Conservation (phyloP, 2,329 filamentous ascomycete species). For the Dactylonectria macrodidyma region DNA sequence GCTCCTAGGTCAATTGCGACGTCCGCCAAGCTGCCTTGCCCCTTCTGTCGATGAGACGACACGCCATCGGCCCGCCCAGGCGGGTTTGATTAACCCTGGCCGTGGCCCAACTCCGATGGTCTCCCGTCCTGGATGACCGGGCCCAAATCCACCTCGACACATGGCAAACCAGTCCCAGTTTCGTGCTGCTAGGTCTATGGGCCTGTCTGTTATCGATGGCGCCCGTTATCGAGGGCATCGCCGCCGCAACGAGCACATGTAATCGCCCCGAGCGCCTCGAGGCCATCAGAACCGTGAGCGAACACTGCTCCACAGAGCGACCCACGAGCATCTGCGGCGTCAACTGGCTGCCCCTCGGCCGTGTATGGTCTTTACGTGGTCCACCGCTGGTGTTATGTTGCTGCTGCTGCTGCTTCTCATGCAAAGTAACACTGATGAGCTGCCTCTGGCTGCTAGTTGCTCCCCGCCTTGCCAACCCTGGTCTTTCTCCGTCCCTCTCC, state of each 20-base stretch:
- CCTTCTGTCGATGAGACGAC: slow-evolving; percentile 30
- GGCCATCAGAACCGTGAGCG: not conserved
- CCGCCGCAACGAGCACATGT: slow-evolving; percentile 8
- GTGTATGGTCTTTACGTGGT: slow-evolving; percentile 27
- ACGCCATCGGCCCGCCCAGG: slow-evolving; percentile 36
- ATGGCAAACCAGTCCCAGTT: slow-evolving; percentile 33
- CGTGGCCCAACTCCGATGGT: slow-evolving; percentile 33
- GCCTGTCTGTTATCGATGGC: too few species aligned
- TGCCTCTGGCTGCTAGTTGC: slow-evolving; percentile 33
- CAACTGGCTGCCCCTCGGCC: slow-evolving; percentile 26
- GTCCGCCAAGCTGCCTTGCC: slow-evolving; percentile 29
- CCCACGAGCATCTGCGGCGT: slow-evolving; percentile 28
- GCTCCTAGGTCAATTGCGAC: slow-evolving; percentile 24
- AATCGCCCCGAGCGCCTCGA: slow-evolving; percentile 20
- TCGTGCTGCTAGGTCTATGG: slow-evolving; percentile 11
- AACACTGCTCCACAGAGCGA: slow-evolving; percentile 22
- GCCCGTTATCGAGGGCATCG: slow-evolving; percentile 22
- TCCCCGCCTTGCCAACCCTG: slow-evolving; percentile 38
- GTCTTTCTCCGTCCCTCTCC: slow-evolving; percentile 35
- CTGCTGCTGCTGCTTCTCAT: slow-evolving; percentile 34
- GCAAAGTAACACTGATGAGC: slow-evolving; percentile 38
- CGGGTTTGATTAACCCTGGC: slow-evolving; percentile 35
- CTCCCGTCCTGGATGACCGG: slow-evolving; percentile 26
- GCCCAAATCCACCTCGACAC: slow-evolving; percentile 32
- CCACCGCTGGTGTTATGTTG: slow-evolving; percentile 41